Conservation (phyloP, 1,284 basidiomycete genomes). For the Trametes polyzona region DNA sequence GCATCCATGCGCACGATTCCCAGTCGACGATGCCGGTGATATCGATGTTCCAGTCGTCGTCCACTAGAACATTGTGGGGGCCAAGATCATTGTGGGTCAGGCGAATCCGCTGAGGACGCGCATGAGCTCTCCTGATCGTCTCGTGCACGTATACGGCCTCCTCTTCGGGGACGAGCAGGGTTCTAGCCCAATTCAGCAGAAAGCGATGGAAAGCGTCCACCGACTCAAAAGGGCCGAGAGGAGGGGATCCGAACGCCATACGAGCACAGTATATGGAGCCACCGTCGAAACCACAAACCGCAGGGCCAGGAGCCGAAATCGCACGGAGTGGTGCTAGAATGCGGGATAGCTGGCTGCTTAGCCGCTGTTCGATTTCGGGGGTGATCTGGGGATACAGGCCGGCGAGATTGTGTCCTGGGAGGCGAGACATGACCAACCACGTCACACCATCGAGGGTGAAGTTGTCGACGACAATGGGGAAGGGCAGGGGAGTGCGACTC, state of each 20-base stretch:
- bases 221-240: slow-evolving; percentile 7
- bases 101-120: slow-evolving; percentile 8
- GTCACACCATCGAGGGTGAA: background rate
- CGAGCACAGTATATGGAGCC: slow-evolving; percentile 10
- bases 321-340: slow-evolving; percentile 16
- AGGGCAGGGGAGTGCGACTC: background rate
- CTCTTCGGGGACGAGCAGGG: background rate
- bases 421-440: slow-evolving; percentile 3
- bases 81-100: slow-evolving; percentile 30
- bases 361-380: slow-evolving; percentile 1
- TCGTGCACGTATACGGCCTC: background rate
- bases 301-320: slow-evolving; percentile 1
- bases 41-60: slow-evolving; percentile 21
- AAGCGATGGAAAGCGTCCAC: slow-evolving; percentile 2
- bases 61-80: slow-evolving; percentile 28
- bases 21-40: slow-evolving; percentile 33
- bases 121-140: background rate
- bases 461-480: slow-evolving; percentile 16
- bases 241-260: background rate
- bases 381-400: background rate
- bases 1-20: slow-evolving; percentile 32
- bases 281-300: slow-evolving; percentile 13
- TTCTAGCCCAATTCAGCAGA: background rate
- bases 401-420: background rate
- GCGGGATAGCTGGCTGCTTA: slow-evolving; percentile 11